These are phyloP conservation scores for Spencermartinsiella ligniputridi DNA, from an alignment of 1,139 yeast genomes.

Conservation along the genomic window DNA sequence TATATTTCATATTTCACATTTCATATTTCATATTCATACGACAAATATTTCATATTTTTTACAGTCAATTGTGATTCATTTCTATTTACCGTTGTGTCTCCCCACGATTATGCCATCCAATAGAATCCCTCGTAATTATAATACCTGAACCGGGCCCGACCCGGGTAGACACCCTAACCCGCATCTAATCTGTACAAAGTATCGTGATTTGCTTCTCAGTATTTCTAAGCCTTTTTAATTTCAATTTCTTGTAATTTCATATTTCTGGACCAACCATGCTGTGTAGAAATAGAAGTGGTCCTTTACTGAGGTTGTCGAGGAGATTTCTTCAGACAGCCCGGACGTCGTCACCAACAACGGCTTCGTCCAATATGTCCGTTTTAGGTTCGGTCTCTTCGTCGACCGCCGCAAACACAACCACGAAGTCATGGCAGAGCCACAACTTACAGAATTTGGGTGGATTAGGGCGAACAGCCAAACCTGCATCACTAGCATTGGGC, in stretches of 20 bases:
- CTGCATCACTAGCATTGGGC: conserved; percentile 8
- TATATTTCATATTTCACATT: too few relatives aligned
- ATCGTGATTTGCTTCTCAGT: neutral
- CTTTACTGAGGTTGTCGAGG: neutral
- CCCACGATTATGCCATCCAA: neutral
- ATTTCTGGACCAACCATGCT: neutral
- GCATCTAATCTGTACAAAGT: neutral
- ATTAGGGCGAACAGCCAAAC: conserved; percentile 12
- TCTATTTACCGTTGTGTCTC: neutral
- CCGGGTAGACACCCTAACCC: neutral
- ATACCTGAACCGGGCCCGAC: neutral
- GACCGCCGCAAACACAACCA: conserved; percentile 7
- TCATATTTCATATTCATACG: too few relatives aligned
- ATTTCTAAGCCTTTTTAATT: neutral
- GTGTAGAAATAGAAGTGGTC: conserved; percentile 1
- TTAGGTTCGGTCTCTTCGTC: conserved; percentile 15
- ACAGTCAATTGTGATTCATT: neutral
- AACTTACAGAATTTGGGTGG: conserved; percentile 10
- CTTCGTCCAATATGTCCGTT: conserved; percentile 13
- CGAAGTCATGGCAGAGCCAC: conserved; percentile 15
- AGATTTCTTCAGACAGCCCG: conserved; percentile 9
- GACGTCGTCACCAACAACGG: conserved; percentile 11
- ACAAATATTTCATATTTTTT: too few relatives aligned
- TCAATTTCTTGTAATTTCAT: too few relatives aligned
- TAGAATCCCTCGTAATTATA: neutral